phyloP scores from a whole-genome alignment of 176 grass and related monocot genomes.

The Aegilops bicornis region DNA sequence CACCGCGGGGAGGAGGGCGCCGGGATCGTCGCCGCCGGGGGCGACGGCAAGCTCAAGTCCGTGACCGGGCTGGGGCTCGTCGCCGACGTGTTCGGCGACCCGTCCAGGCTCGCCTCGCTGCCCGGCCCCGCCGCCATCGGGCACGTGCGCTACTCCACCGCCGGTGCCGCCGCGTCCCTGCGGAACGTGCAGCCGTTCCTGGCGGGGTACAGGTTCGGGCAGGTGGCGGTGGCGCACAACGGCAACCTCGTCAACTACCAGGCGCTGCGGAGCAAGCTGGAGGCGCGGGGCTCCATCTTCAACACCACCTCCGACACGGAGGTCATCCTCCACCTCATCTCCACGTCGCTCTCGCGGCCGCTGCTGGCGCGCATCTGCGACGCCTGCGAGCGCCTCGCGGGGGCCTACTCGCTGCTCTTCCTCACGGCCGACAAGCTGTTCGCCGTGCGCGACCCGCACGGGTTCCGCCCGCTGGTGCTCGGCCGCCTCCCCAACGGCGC shows the following conservation, averaged over 20 bases:
- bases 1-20: constrained; percentile 81
- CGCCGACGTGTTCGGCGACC: constrained; percentile 53
- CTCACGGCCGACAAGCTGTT: constrained; percentile 64
- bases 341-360: constrained; percentile 52
- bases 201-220: constrained; percentile 45
- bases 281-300: constrained; percentile 69
- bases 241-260: constrained; percentile 75
- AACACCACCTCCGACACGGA: constrained; percentile 72
- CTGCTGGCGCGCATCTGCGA: constrained; percentile 63
- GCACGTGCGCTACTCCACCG: constrained; percentile 68
- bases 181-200: constrained; percentile 77
- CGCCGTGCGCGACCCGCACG: constrained; percentile 69
- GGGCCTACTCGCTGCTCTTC: constrained; percentile 69
- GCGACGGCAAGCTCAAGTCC: constrained; percentile 47
- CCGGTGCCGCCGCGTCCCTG: constrained; percentile 42
- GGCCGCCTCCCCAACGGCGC: constrained; percentile 61
- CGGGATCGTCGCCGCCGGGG: constrained; percentile 58
- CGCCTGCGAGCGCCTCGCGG: constrained; percentile 53
- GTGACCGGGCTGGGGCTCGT: constrained; percentile 57
- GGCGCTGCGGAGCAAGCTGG: constrained; percentile 53
- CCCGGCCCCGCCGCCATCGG: constrained; percentile 55
- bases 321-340: constrained; percentile 78
- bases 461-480: constrained; percentile 77
- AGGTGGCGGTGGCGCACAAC: constrained; percentile 60
- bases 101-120: constrained; percentile 43